These are phyloP conservation scores for Porcisia deanei DNA, from an alignment of 208 protist species.

Conservation along the genomic window DNA sequence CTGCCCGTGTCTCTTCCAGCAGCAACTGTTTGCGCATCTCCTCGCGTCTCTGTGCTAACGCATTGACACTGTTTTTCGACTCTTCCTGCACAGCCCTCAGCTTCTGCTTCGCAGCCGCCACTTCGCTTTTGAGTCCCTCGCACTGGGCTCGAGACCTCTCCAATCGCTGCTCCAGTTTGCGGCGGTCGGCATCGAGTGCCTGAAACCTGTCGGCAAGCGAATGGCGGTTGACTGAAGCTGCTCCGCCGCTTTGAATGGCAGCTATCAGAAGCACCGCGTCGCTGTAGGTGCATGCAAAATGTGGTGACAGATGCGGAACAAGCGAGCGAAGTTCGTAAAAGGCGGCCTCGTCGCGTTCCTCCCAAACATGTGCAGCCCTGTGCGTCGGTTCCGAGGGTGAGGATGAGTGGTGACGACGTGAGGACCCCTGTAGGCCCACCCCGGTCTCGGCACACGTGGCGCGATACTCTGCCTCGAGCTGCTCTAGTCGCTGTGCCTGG, in stretches of 20 bases:
- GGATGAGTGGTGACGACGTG: neutral
- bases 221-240: conserved; percentile 14
- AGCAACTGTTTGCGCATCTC: conserved; percentile 80
- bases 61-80: conserved; percentile 33
- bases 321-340: conserved; percentile 54
- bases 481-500: conserved; percentile 42
- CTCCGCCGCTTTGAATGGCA: conserved; percentile 57
- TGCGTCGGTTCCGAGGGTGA: neutral
- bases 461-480: conserved; percentile 49
- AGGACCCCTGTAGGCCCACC: neutral
- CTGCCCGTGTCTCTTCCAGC: conserved; percentile 67
- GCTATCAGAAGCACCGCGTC: conserved; percentile 66
- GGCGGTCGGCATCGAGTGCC: conserved; percentile 53
- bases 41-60: conserved; percentile 68
- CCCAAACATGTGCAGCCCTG: conserved; percentile 7
- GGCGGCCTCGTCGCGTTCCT: conserved; percentile 26
- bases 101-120: conserved; percentile 50
- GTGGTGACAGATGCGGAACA: conserved; percentile 78
- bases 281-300: conserved; percentile 57
- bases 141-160: conserved; percentile 41
- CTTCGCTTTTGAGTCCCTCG: conserved; percentile 47
- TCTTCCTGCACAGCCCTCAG: conserved; percentile 53
- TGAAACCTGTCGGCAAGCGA: conserved; percentile 53
- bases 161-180: conserved; percentile 42
- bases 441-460: neutral